Percentiles rank a stretch among this genome's conserved stretches.
Evolutionary conservation across 2,329 filamentous ascomycete species (phyloP).

Genomic region (Ophioceras dolichostomum): DNA sequence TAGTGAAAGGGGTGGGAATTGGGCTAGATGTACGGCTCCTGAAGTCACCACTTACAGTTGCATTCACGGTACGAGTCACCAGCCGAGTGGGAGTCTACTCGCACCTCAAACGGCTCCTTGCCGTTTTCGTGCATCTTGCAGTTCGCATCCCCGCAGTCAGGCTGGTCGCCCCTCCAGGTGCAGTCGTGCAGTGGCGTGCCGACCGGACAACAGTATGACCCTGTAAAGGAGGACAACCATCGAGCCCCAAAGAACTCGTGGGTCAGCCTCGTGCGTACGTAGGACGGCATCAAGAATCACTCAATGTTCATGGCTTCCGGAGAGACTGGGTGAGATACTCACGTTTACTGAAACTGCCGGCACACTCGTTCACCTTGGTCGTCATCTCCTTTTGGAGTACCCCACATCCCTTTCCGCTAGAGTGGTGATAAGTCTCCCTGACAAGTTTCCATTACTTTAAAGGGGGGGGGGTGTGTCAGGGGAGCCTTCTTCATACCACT

Average conservation of each 20-base stretch:
- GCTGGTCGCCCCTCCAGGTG: background rate
- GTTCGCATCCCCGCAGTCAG: background rate
- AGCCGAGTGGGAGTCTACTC: background rate
- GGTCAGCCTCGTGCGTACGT: no score
- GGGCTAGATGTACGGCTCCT: background rate
- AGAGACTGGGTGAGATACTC: background rate
- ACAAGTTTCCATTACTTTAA: no score
- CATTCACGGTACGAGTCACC: background rate
- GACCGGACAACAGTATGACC: background rate
- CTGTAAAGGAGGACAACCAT: background rate
- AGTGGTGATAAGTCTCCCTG: background rate
- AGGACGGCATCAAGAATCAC: no score
- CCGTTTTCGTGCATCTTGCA: background rate
- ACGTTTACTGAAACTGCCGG: background rate
- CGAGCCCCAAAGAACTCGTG: no score
- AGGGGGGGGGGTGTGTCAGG: background rate
- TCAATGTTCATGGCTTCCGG: background rate
- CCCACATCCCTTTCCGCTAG: background rate
- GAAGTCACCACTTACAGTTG: background rate
- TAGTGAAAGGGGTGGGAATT: no score
- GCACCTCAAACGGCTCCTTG: background rate
- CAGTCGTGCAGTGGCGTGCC: background rate
- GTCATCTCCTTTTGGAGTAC: background rate
- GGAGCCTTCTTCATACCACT: background rate
- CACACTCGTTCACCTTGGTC: background rate